Percentiles rank a stretch among this genome's conserved stretches.
Conservation (phyloP, 2,329 filamentous ascomycete genomes). For the Niveomyces coronatus region DNA sequence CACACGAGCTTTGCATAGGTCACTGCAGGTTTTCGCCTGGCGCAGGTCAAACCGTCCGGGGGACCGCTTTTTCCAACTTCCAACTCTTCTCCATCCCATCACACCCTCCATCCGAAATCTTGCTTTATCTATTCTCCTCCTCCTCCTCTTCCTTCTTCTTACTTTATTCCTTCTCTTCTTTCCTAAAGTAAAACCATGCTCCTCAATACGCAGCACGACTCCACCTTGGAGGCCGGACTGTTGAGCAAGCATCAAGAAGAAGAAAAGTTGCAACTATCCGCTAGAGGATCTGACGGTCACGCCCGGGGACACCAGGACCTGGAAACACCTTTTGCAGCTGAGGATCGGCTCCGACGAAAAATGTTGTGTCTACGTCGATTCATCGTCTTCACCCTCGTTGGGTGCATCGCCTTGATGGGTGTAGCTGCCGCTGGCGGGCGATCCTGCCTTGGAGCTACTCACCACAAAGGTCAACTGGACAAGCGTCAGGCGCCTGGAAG, state of each 20-base stretch:
- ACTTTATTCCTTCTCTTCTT: background rate
- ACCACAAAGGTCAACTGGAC: conserved; percentile 1
- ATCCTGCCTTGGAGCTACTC: conserved; percentile 2
- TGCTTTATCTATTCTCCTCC: background rate
- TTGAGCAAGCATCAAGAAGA: conserved; percentile 8
- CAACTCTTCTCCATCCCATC: background rate
- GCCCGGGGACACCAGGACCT: conserved; percentile 3
- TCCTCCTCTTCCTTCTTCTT: background rate
- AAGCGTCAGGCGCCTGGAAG: conserved; percentile 6
- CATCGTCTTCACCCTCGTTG: conserved; percentile 17
- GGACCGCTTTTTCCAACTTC: background rate
- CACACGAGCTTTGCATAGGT: too few species aligned
- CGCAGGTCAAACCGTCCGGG: too few species aligned
- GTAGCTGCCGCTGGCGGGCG: conserved; percentile 3
- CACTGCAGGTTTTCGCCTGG: too few species aligned
- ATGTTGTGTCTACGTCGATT: conserved; percentile 6
- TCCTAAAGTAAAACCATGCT: conserved; percentile 4
- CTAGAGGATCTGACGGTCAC: conserved; percentile 4
- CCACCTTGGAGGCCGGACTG: conserved; percentile 7
- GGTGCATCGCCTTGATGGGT: conserved; percentile 31
- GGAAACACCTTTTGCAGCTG: too few species aligned
- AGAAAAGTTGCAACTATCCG: conserved; percentile 6
- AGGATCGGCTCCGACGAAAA: background rate
- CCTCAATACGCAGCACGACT: conserved; percentile 3
- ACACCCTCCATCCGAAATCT: background rate